A percentile compares a stretch with the other conserved stretches of the same genome.
phyloP scores from a whole-genome alignment of 2,329 filamentous ascomycete species.

The Diaporthe citri region DNA sequence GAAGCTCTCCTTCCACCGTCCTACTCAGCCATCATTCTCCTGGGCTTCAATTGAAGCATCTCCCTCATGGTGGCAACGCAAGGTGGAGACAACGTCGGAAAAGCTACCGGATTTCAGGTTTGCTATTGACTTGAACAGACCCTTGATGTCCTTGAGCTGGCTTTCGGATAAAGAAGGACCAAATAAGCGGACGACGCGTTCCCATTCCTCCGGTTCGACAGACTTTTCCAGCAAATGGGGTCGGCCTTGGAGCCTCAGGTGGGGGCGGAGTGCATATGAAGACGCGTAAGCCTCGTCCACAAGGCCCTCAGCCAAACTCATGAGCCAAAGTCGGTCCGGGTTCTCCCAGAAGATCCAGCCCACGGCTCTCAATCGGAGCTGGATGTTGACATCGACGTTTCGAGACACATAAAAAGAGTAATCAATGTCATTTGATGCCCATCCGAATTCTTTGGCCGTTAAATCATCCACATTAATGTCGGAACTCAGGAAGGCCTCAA shows the following conservation, averaged over 20 bases:
- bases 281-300: neutral
- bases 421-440: neutral
- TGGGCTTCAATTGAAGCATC: neutral
- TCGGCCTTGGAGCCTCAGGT: neutral
- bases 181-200: neutral
- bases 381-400: neutral
- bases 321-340: neutral
- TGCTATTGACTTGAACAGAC: neutral
- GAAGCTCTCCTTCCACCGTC: no score
- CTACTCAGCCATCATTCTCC: neutral
- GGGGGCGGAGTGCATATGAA: neutral
- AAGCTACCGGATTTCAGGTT: neutral
- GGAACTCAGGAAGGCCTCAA: neutral
- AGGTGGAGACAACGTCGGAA: no score
- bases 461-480: neutral
- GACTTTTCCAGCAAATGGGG: neutral
- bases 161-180: neutral
- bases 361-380: neutral
- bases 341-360: constrained; percentile 3
- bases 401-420: neutral
- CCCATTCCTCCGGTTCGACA: no score
- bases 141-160: neutral
- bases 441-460: neutral
- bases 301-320: neutral
- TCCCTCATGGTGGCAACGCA: neutral